Evolutionary conservation across 305 asterid species (phyloP).

Genomic region (Fraxinus nigra): DNA sequence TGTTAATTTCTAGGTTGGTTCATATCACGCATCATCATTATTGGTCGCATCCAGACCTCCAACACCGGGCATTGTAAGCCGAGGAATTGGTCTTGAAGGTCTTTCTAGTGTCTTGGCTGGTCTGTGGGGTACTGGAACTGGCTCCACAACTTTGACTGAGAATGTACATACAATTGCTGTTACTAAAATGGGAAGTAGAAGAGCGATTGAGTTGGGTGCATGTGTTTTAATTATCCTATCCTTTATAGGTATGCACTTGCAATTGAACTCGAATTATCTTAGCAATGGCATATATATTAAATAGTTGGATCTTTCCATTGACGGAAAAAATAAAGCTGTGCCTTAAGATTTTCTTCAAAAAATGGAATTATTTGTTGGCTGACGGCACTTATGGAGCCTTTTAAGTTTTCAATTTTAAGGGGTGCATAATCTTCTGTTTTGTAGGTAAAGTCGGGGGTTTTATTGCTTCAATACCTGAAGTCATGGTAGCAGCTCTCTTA

Average conservation of each 20-base stretch:
- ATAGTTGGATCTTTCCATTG: not conserved
- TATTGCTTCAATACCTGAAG: conserved; percentile 94
- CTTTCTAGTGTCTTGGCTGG: conserved; percentile 90
- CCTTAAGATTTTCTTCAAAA: not conserved
- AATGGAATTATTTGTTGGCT: not conserved
- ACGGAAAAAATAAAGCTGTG: not conserved
- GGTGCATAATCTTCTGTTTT: not conserved
- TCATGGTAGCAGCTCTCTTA: conserved; percentile 89
- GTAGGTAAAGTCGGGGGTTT: conserved; percentile 97
- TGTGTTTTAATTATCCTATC: conserved; percentile 68
- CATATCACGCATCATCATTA: conserved; percentile 91
- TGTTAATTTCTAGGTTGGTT: conserved; percentile 63
- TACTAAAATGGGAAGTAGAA: conserved; percentile 99
- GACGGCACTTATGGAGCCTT: not conserved
- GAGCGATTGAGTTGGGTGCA: conserved; percentile 89
- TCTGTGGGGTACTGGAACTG: conserved; percentile 96
- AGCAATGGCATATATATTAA: not conserved
- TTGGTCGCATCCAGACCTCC: conserved; percentile 98
- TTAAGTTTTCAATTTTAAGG: not conserved
- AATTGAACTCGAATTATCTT: not conserved
- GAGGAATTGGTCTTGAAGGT: conserved; percentile 98
- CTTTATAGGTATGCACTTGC: conserved; percentile 54
- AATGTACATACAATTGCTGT: conserved; percentile 97
- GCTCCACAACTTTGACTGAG: conserved; percentile 91
- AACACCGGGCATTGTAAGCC: conserved; percentile 82